These are phyloP conservation scores for Saccharomyces hybrid DNA, from an alignment of 1,139 yeast genomes.

Conservation along the genomic window DNA sequence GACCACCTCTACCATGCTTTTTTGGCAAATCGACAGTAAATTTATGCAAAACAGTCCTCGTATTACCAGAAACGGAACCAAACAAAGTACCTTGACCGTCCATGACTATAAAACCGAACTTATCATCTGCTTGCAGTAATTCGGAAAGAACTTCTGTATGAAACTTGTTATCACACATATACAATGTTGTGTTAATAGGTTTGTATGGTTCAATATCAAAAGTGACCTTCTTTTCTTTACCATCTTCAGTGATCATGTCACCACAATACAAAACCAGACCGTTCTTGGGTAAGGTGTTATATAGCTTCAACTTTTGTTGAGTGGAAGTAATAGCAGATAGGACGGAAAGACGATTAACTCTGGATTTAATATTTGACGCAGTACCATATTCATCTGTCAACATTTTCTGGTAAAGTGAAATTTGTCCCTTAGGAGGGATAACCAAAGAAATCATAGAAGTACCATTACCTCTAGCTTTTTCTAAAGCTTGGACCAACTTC, in stretches of 20 bases:
- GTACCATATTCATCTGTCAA: conserved; percentile 98
- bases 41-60: conserved; percentile 91
- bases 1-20: conserved; percentile 99
- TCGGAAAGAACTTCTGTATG: conserved; percentile 96
- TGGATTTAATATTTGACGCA: conserved; percentile 93
- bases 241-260: conserved; percentile 93
- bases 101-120: conserved; percentile 96
- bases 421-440: conserved; percentile 92
- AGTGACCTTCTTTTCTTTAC: conserved; percentile 90
- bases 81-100: conserved; percentile 98
- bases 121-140: conserved; percentile 87
- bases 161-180: conserved; percentile 94
- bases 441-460: conserved; percentile 96
- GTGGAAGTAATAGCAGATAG: conserved; percentile 95
- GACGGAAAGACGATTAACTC: conserved; percentile 92
- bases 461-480: conserved; percentile 93
- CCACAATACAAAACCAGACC: conserved; percentile 97
- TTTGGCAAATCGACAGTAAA: conserved; percentile 96
- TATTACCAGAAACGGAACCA: conserved; percentile 94
- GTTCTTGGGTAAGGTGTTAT: conserved; percentile 82
- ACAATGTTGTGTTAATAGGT: conserved; percentile 93
- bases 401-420: conserved; percentile 80
- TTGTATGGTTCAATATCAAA: conserved; percentile 96
- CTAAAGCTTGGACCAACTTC: conserved; percentile 79
- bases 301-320: conserved; percentile 88